A percentile compares a stretch with the other conserved stretches of the same genome.
Conservation (phyloP, 2,329 filamentous ascomycete species). For the Leptosphaerulina australis region DNA sequence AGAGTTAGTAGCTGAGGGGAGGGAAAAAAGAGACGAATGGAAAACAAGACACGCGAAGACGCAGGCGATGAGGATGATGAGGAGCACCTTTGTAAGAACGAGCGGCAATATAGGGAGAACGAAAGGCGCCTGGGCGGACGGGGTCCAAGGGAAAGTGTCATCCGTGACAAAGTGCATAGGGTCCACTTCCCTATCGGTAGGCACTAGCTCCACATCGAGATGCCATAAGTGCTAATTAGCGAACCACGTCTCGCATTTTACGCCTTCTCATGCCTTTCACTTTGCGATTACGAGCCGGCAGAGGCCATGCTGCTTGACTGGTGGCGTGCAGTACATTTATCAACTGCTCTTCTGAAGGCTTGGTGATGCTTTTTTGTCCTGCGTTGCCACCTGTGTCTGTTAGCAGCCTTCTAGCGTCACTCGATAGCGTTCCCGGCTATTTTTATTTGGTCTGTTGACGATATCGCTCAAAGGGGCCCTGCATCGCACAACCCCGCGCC, state of each 20-base stretch:
- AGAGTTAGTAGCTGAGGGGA: neutral
- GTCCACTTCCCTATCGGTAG: conserved; percentile 1
- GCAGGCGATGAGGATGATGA: no score
- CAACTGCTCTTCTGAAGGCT: neutral
- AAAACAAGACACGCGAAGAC: conserved; percentile 11
- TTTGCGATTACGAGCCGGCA: conserved; percentile 7
- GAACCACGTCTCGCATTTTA: conserved; percentile 6
- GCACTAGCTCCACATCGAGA: conserved; percentile 11
- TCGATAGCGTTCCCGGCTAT: conserved; percentile 3
- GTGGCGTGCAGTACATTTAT: neutral
- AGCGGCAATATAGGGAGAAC: neutral
- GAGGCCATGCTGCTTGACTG: neutral
- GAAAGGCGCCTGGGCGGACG: conserved; percentile 3
- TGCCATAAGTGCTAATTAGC: neutral
- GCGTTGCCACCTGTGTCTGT: conserved; percentile 3
- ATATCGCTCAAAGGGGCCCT: neutral
- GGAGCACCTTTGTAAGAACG: conserved; percentile 5
- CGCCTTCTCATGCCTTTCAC: conserved; percentile 4
- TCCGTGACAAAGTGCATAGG: conserved; percentile 1
- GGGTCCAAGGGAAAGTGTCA: conserved; percentile 5
- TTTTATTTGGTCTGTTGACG: conserved; percentile 4
- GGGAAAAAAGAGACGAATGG: conserved; percentile 9
- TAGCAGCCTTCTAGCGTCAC: conserved; percentile 4
- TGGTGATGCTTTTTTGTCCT: conserved; percentile 6
- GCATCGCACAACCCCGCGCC: conserved; percentile 12